Conservation (phyloP, 352 stramenopile genomes). For the Phytophthora constricta region DNA sequence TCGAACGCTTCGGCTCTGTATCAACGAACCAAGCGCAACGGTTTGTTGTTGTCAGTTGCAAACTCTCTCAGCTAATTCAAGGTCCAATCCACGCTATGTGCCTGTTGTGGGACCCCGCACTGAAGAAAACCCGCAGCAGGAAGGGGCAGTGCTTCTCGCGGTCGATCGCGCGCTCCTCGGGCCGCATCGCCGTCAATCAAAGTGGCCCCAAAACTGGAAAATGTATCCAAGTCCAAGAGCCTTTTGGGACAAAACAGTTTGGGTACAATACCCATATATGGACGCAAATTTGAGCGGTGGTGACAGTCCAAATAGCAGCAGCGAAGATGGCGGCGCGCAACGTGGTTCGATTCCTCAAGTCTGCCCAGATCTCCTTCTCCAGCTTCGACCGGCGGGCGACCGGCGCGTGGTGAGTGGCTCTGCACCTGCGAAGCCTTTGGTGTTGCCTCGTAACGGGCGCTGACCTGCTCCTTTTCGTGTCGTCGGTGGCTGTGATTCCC, state of each 20-base stretch:
- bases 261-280: no score
- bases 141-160: slow-evolving; percentile 77
- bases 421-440: neutral
- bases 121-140: slow-evolving; percentile 76
- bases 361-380: slow-evolving; percentile 85
- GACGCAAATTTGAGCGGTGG: slow-evolving; percentile 37
- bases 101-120: slow-evolving; percentile 58
- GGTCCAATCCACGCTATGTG: no score
- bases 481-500: no score
- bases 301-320: slow-evolving; percentile 23
- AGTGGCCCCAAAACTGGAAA: neutral
- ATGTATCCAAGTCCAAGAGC: slow-evolving; percentile 14
- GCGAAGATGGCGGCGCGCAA: slow-evolving; percentile 81
- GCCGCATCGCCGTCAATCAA: slow-evolving; percentile 20
- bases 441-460: neutral
- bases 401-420: slow-evolving; percentile 68
- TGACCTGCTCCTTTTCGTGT: neutral
- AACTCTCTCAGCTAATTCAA: no score
- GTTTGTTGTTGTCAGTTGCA: no score
- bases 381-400: slow-evolving; percentile 78
- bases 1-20: slow-evolving; percentile 69
- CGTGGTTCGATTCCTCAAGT: slow-evolving; percentile 88
- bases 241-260: no score
- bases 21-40: slow-evolving; percentile 1
- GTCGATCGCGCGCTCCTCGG: slow-evolving; percentile 44